Evolutionary conservation across 768 basidiomycete genomes (phyloP).

Genomic region (Suillus decipiens): DNA sequence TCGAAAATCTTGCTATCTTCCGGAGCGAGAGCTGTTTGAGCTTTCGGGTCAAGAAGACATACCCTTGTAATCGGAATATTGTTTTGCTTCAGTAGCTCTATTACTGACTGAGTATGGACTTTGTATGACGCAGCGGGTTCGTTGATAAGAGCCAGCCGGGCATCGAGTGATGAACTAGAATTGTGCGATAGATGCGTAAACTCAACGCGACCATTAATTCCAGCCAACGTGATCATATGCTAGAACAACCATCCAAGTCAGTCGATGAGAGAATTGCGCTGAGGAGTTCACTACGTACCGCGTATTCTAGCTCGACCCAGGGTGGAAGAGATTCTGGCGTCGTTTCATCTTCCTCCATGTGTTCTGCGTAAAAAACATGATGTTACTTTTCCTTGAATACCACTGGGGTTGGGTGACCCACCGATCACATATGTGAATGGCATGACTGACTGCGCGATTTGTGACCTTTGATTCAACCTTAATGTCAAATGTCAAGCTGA

Average conservation of each 20-base stretch:
- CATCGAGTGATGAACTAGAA: slow-evolving; percentile 57
- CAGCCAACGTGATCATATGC: slow-evolving; percentile 86
- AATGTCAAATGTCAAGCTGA: slow-evolving; percentile 2
- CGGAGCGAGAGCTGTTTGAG: slow-evolving; percentile 65
- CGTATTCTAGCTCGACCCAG: slow-evolving; percentile 95
- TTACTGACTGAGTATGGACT: slow-evolving; percentile 26
- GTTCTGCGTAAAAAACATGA: slow-evolving; percentile 53
- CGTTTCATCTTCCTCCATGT: slow-evolving; percentile 94
- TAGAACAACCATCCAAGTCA: slow-evolving; percentile 28
- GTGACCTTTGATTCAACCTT: neutral
- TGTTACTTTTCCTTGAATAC: neutral
- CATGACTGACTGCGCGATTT: slow-evolving; percentile 32
- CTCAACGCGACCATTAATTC: slow-evolving; percentile 59
- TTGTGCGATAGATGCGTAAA: slow-evolving; percentile 87
- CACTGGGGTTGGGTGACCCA: slow-evolving; percentile 23
- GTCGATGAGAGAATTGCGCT: slow-evolving; percentile 11
- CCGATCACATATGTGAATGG: slow-evolving; percentile 59
- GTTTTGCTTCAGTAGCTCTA: slow-evolving; percentile 18
- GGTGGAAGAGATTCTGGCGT: slow-evolving; percentile 69
- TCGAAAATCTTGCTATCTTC: slow-evolving; percentile 81
- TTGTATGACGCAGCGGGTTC: slow-evolving; percentile 17
- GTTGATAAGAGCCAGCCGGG: slow-evolving; percentile 17
- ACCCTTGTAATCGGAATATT: slow-evolving; percentile 56
- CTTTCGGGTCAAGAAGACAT: slow-evolving; percentile 94
- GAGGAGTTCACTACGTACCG: slow-evolving; percentile 44